phyloP scores from a whole-genome alignment of 805 yeast species.

The Pichia kluyveri region DNA sequence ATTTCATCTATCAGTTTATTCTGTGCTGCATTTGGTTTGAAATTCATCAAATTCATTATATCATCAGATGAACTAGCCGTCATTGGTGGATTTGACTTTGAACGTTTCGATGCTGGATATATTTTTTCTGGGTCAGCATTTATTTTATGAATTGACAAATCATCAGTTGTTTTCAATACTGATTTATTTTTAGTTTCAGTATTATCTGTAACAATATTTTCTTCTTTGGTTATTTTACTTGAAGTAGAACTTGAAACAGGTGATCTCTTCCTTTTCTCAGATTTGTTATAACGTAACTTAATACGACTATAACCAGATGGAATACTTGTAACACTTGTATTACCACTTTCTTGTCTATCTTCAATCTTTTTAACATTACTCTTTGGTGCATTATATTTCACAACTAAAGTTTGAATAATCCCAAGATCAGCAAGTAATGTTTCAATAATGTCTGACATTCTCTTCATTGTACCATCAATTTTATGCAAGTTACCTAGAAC shows the following conservation, averaged over 20 bases:
- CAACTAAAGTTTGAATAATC: conserved; percentile 23
- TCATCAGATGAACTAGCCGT: neutral
- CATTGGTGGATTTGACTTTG: neutral
- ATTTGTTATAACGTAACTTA: conserved; percentile 8
- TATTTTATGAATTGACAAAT: neutral
- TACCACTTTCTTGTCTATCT: conserved; percentile 21
- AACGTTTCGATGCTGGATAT: neutral
- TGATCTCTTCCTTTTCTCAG: neutral
- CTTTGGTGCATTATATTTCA: conserved; percentile 21
- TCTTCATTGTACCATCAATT: conserved; percentile 34
- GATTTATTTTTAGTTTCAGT: neutral
- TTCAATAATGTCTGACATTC: conserved; percentile 34
- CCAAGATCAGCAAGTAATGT: conserved; percentile 35
- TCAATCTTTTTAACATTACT: conserved; percentile 25
- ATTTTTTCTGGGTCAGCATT: neutral
- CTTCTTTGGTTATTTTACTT: neutral
- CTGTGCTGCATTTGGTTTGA: no score
- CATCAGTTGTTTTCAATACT: neutral
- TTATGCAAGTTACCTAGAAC: conserved; percentile 24
- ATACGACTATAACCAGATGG: conserved; percentile 23
- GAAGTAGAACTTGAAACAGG: neutral
- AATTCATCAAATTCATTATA: no score
- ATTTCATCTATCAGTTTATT: no score
- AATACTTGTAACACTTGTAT: conserved; percentile 26
- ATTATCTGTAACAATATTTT: neutral